These are phyloP conservation scores for Sporothrix variecibatus DNA, from an alignment of 2,329 filamentous ascomycete species.

Conservation along the genomic window DNA sequence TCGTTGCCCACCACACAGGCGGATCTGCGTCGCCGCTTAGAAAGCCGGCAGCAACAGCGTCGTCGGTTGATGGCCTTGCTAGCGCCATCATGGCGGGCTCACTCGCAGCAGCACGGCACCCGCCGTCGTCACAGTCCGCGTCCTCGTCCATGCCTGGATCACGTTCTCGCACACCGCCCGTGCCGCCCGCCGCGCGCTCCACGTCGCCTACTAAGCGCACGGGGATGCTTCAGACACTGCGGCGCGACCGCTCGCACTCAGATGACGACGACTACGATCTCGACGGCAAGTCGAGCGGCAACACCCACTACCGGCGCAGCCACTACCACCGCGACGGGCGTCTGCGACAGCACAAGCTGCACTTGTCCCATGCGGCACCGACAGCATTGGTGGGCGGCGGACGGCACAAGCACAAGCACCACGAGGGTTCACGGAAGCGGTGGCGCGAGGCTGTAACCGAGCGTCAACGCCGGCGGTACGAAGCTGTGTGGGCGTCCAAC, in stretches of 20 bases:
- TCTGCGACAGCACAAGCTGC: conserved; percentile 42
- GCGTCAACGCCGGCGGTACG: conserved; percentile 75
- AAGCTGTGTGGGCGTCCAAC: conserved; percentile 83
- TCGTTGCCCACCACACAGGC: background rate
- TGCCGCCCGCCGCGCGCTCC: conserved; percentile 29
- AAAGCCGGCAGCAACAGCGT: conserved; percentile 28
- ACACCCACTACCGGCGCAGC: conserved; percentile 15
- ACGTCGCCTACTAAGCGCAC: conserved; percentile 1
- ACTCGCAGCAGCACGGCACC: conserved; percentile 64
- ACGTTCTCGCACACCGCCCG: conserved; percentile 34
- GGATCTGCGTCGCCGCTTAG: background rate
- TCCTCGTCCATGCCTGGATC: conserved; percentile 32
- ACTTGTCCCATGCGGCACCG: conserved; percentile 19
- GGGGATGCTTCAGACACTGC: conserved; percentile 66
- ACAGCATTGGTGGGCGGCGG: conserved; percentile 45
- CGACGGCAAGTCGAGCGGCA: conserved; percentile 20
- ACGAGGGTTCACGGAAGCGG: conserved; percentile 72
- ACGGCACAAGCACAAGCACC: conserved; percentile 65
- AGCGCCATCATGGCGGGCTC: conserved; percentile 75
- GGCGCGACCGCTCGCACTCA: conserved; percentile 52
- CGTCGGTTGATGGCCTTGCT: conserved; percentile 63
- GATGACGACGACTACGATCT: conserved; percentile 51
- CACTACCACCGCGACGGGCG: conserved; percentile 41
- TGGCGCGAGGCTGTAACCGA: conserved; percentile 76
- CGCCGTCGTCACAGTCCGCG: conserved; percentile 39